Percentiles rank a stretch among this genome's conserved stretches.
phyloP scores from a whole-genome alignment of 2,329 filamentous ascomycete species.

The Epichloe gansuensis region DNA sequence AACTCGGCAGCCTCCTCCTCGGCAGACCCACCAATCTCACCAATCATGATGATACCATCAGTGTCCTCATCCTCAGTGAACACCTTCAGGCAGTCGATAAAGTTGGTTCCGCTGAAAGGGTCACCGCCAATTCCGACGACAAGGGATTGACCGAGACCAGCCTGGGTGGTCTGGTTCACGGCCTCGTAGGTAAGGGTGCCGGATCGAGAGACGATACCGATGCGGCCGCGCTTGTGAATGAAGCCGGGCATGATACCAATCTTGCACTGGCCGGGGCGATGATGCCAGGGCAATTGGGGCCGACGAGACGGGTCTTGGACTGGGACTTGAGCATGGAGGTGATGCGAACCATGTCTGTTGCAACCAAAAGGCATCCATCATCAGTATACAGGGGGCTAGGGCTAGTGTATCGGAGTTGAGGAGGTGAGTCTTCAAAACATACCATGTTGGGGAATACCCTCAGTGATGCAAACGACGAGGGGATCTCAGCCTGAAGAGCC shows the following conservation, averaged over 20 bases:
- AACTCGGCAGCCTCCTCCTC: constrained; percentile 98
- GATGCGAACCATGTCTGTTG: constrained; percentile 91
- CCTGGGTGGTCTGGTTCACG: constrained; percentile 97
- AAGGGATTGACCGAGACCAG: constrained; percentile 92
- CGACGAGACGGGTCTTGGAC: constrained; percentile 90
- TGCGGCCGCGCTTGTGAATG: constrained; percentile 98
- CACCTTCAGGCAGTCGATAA: constrained; percentile 97
- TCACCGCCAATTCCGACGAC: constrained; percentile 98
- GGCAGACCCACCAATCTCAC: constrained; percentile 93
- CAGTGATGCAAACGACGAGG: constrained; percentile 92
- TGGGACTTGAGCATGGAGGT: constrained; percentile 97
- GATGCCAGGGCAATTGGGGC: constrained; percentile 96
- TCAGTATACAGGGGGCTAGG: constrained; percentile 3
- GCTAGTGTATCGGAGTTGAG: neutral
- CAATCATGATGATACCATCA: constrained; percentile 99
- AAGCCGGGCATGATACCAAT: constrained; percentile 99
- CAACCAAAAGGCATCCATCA: constrained; percentile 6
- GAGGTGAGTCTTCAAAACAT: constrained; percentile 21
- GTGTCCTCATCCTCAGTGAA: constrained; percentile 95
- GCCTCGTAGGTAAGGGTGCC: constrained; percentile 98
- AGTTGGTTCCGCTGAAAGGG: constrained; percentile 98
- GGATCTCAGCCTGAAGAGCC: constrained; percentile 84
- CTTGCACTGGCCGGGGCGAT: constrained; percentile 96
- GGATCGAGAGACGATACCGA: constrained; percentile 96
- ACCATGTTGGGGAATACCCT: constrained; percentile 97